Conservation (phyloP, 306 rosid species). For the Sphenostylis stenocarpa region DNA sequence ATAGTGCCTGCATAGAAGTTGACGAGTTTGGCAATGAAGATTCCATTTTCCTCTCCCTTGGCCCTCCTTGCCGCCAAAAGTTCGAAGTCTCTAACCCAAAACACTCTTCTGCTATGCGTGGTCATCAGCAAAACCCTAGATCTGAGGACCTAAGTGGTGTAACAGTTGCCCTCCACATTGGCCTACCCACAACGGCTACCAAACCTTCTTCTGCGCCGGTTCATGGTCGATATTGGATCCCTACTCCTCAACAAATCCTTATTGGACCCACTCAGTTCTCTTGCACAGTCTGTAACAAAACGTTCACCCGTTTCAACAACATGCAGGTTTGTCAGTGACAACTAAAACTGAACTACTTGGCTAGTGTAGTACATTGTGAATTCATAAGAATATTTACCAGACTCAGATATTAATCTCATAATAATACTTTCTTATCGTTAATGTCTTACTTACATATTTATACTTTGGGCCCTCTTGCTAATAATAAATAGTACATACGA, state of each 20-base stretch:
- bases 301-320: constrained; percentile 78
- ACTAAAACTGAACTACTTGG: neutral
- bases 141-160: constrained; percentile 29
- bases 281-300: constrained; percentile 70
- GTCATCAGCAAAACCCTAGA: constrained; percentile 28
- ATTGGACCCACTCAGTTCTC: constrained; percentile 76
- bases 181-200: constrained; percentile 35
- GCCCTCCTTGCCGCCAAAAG: constrained; percentile 49
- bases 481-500: neutral
- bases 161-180: constrained; percentile 65
- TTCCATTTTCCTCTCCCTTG: constrained; percentile 60
- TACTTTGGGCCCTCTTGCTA: neutral
- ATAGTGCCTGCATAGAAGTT: constrained; percentile 20
- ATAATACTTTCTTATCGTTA: neutral
- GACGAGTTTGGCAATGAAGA: constrained; percentile 43
- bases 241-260: constrained; percentile 70
- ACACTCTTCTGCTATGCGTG: neutral
- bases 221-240: constrained; percentile 64
- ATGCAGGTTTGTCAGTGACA: constrained; percentile 55
- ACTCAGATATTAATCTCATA: neutral
- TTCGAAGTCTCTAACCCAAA: neutral
- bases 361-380: too few species aligned
- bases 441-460: neutral
- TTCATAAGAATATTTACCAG: neutral
- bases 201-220: constrained; percentile 5